These are phyloP conservation scores for Amanita fuliginea DNA, from an alignment of 768 basidiomycete genomes.

Conservation along the genomic window DNA sequence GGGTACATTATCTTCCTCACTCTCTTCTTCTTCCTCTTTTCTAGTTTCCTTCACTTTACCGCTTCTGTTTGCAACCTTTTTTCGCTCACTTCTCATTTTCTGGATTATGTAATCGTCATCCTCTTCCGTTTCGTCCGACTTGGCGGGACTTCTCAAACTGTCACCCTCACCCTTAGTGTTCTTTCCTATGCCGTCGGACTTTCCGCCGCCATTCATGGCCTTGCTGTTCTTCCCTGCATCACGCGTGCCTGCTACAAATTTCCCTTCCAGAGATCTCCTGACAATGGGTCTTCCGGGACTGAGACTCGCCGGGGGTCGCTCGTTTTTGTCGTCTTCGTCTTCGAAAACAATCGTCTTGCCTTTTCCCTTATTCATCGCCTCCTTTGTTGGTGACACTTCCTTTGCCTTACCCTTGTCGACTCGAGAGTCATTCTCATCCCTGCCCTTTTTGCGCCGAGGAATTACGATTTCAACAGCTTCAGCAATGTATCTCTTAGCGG, in stretches of 20 bases:
- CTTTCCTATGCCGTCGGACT: not conserved
- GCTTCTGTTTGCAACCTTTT: not conserved
- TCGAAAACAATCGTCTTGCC: too few relatives aligned
- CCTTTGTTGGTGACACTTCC: slow-evolving; percentile 6
- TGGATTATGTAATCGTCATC: not conserved
- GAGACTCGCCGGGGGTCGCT: not conserved
- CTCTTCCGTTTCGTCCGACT: slow-evolving; percentile 7
- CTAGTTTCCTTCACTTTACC: not conserved
- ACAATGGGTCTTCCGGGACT: too few relatives aligned
- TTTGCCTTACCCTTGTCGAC: not conserved
- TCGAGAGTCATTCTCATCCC: too few relatives aligned
- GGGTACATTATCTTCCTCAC: not conserved
- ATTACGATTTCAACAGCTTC: not conserved
- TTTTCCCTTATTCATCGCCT: not conserved
- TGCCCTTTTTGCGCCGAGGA: not conserved
- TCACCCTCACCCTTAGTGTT: not conserved
- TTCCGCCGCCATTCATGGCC: not conserved
- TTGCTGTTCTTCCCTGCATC: not conserved
- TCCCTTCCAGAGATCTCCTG: too few relatives aligned
- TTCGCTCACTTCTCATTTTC: not conserved
- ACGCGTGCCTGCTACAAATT: too few relatives aligned
- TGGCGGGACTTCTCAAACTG: not conserved
- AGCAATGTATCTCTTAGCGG: slow-evolving; percentile 8
- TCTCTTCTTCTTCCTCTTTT: not conserved
- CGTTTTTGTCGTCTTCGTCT: too few relatives aligned